A percentile compares a stretch with the other conserved stretches of the same genome.
Evolutionary conservation across 345 rosid species (phyloP).

Genomic region (Gossypium raimondii): DNA sequence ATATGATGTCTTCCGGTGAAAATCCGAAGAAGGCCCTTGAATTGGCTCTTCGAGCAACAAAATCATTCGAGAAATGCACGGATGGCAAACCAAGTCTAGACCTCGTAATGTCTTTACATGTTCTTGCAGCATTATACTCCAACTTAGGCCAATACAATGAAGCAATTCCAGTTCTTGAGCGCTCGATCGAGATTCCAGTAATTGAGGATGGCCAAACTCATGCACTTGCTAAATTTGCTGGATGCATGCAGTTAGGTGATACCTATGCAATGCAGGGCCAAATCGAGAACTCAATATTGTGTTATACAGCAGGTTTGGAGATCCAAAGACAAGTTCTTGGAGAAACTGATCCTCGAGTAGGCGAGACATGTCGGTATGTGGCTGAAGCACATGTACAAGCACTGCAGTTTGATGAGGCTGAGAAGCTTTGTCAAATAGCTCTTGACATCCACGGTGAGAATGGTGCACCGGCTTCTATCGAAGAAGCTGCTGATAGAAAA

Average conservation of each 20-base stretch:
- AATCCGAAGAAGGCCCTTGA: slow-evolving; percentile 62
- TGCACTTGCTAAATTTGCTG: slow-evolving; percentile 85
- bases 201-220: slow-evolving; percentile 76
- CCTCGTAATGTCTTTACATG: slow-evolving; percentile 78
- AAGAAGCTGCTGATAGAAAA: slow-evolving; percentile 86
- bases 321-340: slow-evolving; percentile 86
- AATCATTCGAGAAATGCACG: slow-evolving; percentile 52
- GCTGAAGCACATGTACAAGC: slow-evolving; percentile 92
- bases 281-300: slow-evolving; percentile 69
- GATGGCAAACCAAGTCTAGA: slow-evolving; percentile 51
- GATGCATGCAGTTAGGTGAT: slow-evolving; percentile 97
- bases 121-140: slow-evolving; percentile 64
- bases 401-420: slow-evolving; percentile 77
- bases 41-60: slow-evolving; percentile 53
- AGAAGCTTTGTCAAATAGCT: slow-evolving; percentile 72
- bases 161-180: slow-evolving; percentile 85
- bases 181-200: slow-evolving; percentile 66
- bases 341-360: slow-evolving; percentile 69
- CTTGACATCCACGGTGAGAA: slow-evolving; percentile 66
- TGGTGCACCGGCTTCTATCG: slow-evolving; percentile 50
- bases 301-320: slow-evolving; percentile 85
- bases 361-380: slow-evolving; percentile 71
- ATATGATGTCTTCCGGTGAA: slow-evolving; percentile 65
- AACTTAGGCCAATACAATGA: slow-evolving; percentile 58
- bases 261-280: slow-evolving; percentile 79